Evolutionary conservation across 2,329 filamentous ascomycete species (phyloP).

Genomic region (Seiridium unicorne): DNA sequence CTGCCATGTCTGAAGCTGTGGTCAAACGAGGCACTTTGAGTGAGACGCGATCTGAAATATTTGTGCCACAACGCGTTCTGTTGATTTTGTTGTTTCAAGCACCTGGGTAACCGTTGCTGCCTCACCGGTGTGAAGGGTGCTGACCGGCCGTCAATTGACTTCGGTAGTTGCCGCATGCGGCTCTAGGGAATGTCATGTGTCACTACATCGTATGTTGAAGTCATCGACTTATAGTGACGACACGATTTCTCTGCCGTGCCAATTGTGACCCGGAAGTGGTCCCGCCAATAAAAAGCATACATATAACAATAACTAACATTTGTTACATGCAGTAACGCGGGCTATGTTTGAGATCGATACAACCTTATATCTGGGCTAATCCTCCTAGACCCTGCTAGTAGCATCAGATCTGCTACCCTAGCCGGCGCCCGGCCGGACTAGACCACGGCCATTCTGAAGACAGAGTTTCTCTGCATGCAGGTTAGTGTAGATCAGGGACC

Average conservation of each 20-base stretch:
- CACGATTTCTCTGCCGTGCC: not conserved
- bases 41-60: not conserved
- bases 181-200: conserved; percentile 12
- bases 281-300: not conserved
- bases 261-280: not conserved
- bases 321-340: conserved; percentile 2
- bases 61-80: not conserved
- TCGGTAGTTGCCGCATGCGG: not conserved
- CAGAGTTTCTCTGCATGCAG: conserved; percentile 7
- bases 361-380: not conserved
- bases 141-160: not conserved
- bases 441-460: conserved; percentile 5
- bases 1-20: not conserved
- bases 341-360: not conserved
- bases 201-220: conserved; percentile 15
- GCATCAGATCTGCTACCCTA: not conserved
- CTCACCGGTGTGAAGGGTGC: not conserved
- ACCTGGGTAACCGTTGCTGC: not conserved
- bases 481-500: conserved; percentile 13
- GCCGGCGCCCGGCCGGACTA: too few relatives aligned
- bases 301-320: not conserved
- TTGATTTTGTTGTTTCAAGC: not conserved
- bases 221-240: conserved; percentile 16
- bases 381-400: not conserved
- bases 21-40: not conserved